Evolutionary conservation across 23 red algal genomes (phyloP), one percentile per base, ranked within the genome.

Genomic region (Gracilaria domingensis): DNA sequence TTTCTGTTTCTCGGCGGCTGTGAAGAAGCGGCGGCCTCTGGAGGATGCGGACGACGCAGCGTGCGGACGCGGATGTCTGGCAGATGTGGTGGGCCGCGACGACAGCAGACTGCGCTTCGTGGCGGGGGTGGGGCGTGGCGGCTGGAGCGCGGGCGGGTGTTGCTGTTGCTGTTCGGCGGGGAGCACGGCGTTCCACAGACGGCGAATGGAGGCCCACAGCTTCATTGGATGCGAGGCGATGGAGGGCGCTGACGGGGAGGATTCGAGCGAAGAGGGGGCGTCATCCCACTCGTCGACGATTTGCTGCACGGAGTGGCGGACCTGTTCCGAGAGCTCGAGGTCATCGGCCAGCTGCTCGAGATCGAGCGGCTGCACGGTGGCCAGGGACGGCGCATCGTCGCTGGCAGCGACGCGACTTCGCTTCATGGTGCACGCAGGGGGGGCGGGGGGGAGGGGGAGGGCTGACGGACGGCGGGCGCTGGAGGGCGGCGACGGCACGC

Each of bases 241-340:
- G 0, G 53, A 6, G 36, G 40, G 28, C 37, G 57, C 32, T 8
- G 47, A 18, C 18, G 53, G 53, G 8, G 53, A 29, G 8, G 40
- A 5, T 5, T 51, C 25, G 24, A 20, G 11, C 8, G 39, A 1
- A 9, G 45, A 4, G 8, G 79, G 79, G 20, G 79, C 24, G 23
- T 72, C 61, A 24, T 75, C 48, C 84, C 84, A 88, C 0, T 58
- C 48, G n/a, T 88, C 84, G 53, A 88, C 57, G 48, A 78, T 48
- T 18, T 62, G 24, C 17, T 70, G 84, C 25, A 88, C 67, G 1
- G 66, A 76, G 53, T 72, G 42, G 45, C 67, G 51, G 16, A 69
- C 70, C 28, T 77, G 24, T 29, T 88, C 84, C 24, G 84, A 88
- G 12, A 88, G 70, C 45, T 88, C 84, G 44, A 88, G 70, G 47